Conservation (phyloP, 441 rosid genomes). For the Syzygium syzygioides region DNA sequence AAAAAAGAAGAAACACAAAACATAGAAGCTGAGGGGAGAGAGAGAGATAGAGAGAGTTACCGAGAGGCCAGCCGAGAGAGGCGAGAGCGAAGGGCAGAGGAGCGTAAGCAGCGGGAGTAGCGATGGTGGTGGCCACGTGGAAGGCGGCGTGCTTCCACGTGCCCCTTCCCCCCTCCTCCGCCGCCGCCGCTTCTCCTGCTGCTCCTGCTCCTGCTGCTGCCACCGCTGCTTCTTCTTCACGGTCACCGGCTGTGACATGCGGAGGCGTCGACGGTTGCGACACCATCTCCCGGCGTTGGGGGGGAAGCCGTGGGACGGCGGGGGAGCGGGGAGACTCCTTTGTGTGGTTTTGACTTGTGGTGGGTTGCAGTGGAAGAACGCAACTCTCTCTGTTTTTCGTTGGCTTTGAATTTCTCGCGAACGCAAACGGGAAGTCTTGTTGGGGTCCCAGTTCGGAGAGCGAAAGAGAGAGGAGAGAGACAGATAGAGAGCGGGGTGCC, state of each 20-base stretch:
- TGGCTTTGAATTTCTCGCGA: neutral
- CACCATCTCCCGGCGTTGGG: neutral
- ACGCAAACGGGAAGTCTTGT: neutral
- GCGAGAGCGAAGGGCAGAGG: constrained; percentile 52
- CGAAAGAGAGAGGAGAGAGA: no score
- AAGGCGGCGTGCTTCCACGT: constrained; percentile 58
- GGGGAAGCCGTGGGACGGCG: neutral
- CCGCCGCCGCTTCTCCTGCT: neutral
- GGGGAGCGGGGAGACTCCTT: neutral
- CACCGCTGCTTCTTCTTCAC: neutral
- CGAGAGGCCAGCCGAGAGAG: constrained; percentile 53
- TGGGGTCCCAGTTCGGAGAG: no score
- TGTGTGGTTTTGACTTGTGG: neutral
- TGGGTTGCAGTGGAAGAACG: neutral
- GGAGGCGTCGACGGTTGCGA: neutral
- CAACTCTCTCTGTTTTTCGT: neutral
- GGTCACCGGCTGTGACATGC: neutral
- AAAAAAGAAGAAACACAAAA: neutral
- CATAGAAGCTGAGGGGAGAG: neutral
- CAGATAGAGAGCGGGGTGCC: no score
- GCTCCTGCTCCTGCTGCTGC: neutral
- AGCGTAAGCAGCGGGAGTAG: constrained; percentile 53
- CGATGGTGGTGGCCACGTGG: constrained; percentile 54
- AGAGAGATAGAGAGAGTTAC: constrained; percentile 1
- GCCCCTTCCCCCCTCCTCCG: constrained; percentile 21